A percentile compares a stretch with the other conserved stretches of the same genome.
Evolutionary conservation across 2,329 filamentous ascomycete species (phyloP).

Genomic region (Colletotrichum abscissum): DNA sequence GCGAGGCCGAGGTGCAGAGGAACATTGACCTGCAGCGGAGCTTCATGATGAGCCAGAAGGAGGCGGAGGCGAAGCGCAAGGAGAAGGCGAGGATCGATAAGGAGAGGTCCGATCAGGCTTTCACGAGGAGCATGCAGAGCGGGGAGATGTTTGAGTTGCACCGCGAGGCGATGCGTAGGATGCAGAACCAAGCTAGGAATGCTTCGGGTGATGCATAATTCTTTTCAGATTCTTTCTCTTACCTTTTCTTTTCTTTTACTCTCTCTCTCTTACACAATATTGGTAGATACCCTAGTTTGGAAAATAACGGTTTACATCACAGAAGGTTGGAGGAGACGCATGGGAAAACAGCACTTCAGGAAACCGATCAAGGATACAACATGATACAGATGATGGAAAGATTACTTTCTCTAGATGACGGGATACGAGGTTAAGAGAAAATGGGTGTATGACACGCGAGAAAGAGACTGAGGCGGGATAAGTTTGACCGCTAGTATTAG

Average conservation of each 20-base stretch:
- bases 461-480: neutral
- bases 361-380: neutral
- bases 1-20: slow-evolving; percentile 55
- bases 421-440: neutral
- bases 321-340: neutral
- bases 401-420: neutral
- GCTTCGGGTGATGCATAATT: neutral
- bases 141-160: slow-evolving; percentile 82
- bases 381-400: neutral
- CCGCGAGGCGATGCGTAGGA: slow-evolving; percentile 80
- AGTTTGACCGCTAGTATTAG: neutral
- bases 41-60: slow-evolving; percentile 69
- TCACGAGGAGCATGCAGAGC: slow-evolving; percentile 81
- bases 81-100: slow-evolving; percentile 69
- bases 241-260: neutral
- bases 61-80: slow-evolving; percentile 69
- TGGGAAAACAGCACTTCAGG: slow-evolving; percentile 26
- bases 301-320: slow-evolving; percentile 1
- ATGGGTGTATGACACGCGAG: neutral
- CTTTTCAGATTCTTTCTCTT: neutral
- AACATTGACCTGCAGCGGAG: slow-evolving; percentile 66
- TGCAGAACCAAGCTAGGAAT: slow-evolving; percentile 69
- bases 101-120: slow-evolving; percentile 69
- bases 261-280: neutral
- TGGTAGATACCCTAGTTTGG: slow-evolving; percentile 31